Percentiles rank a stretch among this genome's conserved stretches.
phyloP scores from a whole-genome alignment of 345 rosid species.

The Bretschneidera sinensis region DNA sequence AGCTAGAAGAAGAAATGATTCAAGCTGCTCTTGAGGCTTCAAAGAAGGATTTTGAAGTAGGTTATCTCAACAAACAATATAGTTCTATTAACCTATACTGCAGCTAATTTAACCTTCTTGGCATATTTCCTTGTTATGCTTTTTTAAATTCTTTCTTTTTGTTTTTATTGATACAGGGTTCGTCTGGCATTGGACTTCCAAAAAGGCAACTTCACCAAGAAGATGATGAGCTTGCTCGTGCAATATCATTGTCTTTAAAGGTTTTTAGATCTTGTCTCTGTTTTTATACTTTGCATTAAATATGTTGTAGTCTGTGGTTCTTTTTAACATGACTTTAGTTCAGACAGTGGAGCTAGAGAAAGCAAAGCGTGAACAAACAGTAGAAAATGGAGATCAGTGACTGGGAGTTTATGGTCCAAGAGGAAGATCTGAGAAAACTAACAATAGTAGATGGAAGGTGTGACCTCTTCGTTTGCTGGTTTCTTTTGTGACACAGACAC shows the following conservation, averaged over 20 bases:
- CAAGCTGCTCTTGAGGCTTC: constrained; percentile 84
- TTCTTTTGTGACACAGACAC: constrained; percentile 9
- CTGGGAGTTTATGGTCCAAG: constrained; percentile 20
- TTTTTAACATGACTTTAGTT: constrained; percentile 20
- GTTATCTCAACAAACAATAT: constrained; percentile 15
- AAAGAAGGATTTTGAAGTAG: constrained; percentile 40
- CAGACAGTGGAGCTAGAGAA: constrained; percentile 73
- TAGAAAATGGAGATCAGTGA: constrained; percentile 22
- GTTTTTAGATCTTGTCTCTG: constrained; percentile 33
- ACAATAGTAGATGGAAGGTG: constrained; percentile 35
- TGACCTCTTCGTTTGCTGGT: constrained; percentile 15
- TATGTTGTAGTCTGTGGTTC: constrained; percentile 15
- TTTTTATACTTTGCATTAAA: constrained; percentile 10
- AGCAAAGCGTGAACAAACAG: constrained; percentile 31
- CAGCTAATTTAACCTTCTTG: constrained; percentile 2
- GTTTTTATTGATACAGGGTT: constrained; percentile 36
- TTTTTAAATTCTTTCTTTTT: not conserved
- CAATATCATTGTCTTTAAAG: constrained; percentile 69
- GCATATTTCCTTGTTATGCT: constrained; percentile 10
- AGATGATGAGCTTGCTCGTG: constrained; percentile 75
- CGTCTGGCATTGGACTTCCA: constrained; percentile 29
- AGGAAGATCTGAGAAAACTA: constrained; percentile 25
- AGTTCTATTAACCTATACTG: constrained; percentile 16
- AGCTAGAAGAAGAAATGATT: constrained; percentile 70
- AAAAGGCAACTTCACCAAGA: constrained; percentile 40